Evolutionary conservation across 2,329 filamentous ascomycete species (phyloP).

Genomic region (Diaporthe citri): DNA sequence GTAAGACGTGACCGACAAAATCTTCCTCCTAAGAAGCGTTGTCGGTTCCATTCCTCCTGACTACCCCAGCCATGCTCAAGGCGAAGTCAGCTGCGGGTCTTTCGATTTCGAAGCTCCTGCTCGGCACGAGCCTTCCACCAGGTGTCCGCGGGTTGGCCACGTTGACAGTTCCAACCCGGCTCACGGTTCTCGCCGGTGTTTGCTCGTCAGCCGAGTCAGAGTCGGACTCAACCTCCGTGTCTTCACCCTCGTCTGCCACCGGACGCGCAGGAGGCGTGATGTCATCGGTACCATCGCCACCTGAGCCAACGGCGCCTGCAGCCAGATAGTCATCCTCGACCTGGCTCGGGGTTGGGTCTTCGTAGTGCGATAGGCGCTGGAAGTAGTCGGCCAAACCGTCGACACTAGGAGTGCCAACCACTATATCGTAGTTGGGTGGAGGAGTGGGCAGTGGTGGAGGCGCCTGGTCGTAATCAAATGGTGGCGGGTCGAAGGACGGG

Average conservation of each 20-base stretch:
- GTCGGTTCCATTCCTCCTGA: constrained; percentile 40
- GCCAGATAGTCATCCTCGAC: constrained; percentile 17
- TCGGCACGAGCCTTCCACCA: constrained; percentile 64
- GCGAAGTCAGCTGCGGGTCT: constrained; percentile 53
- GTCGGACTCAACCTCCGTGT: constrained; percentile 54
- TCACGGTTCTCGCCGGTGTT: constrained; percentile 57
- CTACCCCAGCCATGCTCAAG: constrained; percentile 50
- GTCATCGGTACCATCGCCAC: constrained; percentile 2
- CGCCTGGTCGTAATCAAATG: constrained; percentile 84
- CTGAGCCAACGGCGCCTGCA: constrained; percentile 25
- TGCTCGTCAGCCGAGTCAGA: constrained; percentile 51
- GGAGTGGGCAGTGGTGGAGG: constrained; percentile 79
- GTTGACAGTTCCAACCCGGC: constrained; percentile 68
- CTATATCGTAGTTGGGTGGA: constrained; percentile 85
- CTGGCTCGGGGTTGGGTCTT: constrained; percentile 51
- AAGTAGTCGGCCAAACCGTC: constrained; percentile 89
- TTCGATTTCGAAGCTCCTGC: constrained; percentile 68
- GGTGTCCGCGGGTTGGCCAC: constrained; percentile 69
- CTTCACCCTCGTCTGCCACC: constrained; percentile 53
- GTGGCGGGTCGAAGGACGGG: constrained; percentile 89
- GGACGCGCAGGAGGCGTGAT: constrained; percentile 38
- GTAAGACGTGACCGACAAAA: not conserved
- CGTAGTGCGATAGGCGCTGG: constrained; percentile 79
- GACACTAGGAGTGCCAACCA: constrained; percentile 77
- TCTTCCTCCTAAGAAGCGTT: constrained; percentile 3